These are phyloP conservation scores for Eutypa lata DNA, from an alignment of 2,329 filamentous ascomycete genomes.

Conservation along the genomic window DNA sequence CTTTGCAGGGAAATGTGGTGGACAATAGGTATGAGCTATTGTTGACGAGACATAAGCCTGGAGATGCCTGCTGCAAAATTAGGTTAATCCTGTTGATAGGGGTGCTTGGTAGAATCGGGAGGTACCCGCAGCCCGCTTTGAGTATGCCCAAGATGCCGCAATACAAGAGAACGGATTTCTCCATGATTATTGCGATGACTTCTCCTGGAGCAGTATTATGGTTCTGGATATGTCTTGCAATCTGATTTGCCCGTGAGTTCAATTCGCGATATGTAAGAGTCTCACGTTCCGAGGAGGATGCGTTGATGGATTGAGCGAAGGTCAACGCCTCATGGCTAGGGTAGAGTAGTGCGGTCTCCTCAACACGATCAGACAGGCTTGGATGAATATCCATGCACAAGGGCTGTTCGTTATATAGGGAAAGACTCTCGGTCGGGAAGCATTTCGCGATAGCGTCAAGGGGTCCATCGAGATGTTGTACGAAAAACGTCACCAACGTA, in stretches of 20 bases:
- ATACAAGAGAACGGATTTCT: constrained; percentile 73
- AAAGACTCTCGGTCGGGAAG: constrained; percentile 36
- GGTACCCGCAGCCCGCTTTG: constrained; percentile 73
- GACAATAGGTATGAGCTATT: constrained; percentile 16
- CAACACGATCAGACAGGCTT: constrained; percentile 52
- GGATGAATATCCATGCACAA: constrained; percentile 30
- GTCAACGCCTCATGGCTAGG: constrained; percentile 61
- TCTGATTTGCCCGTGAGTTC: constrained; percentile 59
- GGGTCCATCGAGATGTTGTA: constrained; percentile 20
- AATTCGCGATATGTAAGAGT: constrained; percentile 63
- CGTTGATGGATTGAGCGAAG: constrained; percentile 53
- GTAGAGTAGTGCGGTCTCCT: constrained; percentile 42
- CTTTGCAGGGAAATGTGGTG: constrained; percentile 10
- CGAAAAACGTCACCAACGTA: constrained; percentile 36
- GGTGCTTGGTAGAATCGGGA: constrained; percentile 75
- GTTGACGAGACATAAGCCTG: constrained; percentile 44
- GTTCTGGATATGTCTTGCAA: constrained; percentile 55
- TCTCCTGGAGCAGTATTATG: constrained; percentile 47
- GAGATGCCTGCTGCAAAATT: constrained; percentile 60
- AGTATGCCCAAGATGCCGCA: constrained; percentile 69
- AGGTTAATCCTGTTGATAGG: constrained; percentile 57
- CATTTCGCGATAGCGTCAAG: constrained; percentile 20
- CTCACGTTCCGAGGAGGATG: constrained; percentile 31
- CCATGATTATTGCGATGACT: constrained; percentile 71
- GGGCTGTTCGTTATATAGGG: constrained; percentile 44